These are phyloP conservation scores for Fusarium vanettenii DNA, from an alignment of 2,329 filamentous ascomycete genomes.

Conservation along the genomic window DNA sequence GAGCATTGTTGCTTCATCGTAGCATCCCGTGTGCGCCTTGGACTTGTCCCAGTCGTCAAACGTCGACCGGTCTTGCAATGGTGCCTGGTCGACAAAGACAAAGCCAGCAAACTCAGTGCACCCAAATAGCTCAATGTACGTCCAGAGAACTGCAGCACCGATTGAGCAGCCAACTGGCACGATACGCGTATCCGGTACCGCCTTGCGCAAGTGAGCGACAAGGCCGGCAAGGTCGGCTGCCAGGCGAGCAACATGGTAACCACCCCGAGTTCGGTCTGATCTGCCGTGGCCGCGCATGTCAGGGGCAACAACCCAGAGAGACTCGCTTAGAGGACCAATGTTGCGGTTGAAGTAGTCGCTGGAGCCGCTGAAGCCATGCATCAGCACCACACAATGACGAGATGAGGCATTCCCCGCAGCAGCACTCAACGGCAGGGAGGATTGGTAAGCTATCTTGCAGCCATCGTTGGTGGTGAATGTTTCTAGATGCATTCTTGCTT, in stretches of 20 bases:
- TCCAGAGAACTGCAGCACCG: conserved; percentile 44
- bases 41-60: conserved; percentile 40
- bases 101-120: conserved; percentile 40
- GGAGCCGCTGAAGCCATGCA: conserved; percentile 45
- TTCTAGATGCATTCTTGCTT: conserved; percentile 31
- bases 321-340: conserved; percentile 29
- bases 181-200: conserved; percentile 25
- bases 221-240: conserved; percentile 38
- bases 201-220: conserved; percentile 33
- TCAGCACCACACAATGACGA: conserved; percentile 39
- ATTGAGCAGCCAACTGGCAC: conserved; percentile 44
- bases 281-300: conserved; percentile 44
- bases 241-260: conserved; percentile 43
- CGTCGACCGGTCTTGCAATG: conserved; percentile 40
- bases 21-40: conserved; percentile 40
- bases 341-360: conserved; percentile 43
- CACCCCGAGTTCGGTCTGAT: conserved; percentile 36
- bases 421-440: conserved; percentile 34
- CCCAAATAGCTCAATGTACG: conserved; percentile 42
- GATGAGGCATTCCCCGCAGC: neutral
- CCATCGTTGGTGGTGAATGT: conserved; percentile 38
- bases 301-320: conserved; percentile 40
- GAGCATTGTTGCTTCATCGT: conserved; percentile 40
- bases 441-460: conserved; percentile 38
- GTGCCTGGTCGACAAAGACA: conserved; percentile 45